phyloP scores from a whole-genome alignment of 805 yeast genomes.

The Myxozyma neglecta region DNA sequence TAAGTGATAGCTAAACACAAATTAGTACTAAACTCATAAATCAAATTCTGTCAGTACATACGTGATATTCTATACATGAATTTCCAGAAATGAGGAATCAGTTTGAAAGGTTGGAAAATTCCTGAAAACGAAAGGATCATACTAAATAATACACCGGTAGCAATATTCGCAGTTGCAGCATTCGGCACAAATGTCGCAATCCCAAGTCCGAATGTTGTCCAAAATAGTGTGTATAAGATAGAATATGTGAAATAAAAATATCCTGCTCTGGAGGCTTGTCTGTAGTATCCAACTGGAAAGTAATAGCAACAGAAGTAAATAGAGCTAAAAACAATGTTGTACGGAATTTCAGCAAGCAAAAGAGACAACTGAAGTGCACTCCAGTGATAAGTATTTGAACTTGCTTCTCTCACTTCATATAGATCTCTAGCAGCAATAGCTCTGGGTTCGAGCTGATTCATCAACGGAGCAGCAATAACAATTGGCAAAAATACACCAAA shows the following conservation, averaged over 20 bases:
- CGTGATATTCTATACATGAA: conserved; percentile 75
- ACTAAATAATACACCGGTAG: conserved; percentile 56
- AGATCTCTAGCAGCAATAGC: conserved; percentile 61
- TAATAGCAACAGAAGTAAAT: conserved; percentile 56
- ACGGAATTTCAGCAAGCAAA: conserved; percentile 60
- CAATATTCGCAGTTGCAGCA: conserved; percentile 63
- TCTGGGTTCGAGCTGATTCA: conserved; percentile 63
- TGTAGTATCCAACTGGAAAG: conserved; percentile 49
- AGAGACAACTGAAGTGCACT: conserved; percentile 55
- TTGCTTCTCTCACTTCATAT: conserved; percentile 68
- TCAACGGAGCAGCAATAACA: conserved; percentile 54
- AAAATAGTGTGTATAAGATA: conserved; percentile 49
- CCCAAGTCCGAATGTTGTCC: conserved; percentile 55
- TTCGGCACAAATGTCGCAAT: conserved; percentile 60
- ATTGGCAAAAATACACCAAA: conserved; percentile 59
- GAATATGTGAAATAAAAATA: not conserved
- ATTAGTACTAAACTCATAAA: too few species aligned
- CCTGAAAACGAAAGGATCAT: conserved; percentile 68
- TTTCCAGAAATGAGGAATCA: conserved; percentile 81
- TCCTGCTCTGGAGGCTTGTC: conserved; percentile 45
- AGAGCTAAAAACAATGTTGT: conserved; percentile 51
- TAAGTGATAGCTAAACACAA: conserved; percentile 52
- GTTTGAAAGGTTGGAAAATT: conserved; percentile 55
- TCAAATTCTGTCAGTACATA: too few species aligned
- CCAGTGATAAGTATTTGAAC: conserved; percentile 76